A percentile compares a stretch with the other conserved stretches of the same genome.
phyloP scores from a whole-genome alignment of 2,329 filamentous ascomycete genomes.

The Parastagonospora avenae region DNA sequence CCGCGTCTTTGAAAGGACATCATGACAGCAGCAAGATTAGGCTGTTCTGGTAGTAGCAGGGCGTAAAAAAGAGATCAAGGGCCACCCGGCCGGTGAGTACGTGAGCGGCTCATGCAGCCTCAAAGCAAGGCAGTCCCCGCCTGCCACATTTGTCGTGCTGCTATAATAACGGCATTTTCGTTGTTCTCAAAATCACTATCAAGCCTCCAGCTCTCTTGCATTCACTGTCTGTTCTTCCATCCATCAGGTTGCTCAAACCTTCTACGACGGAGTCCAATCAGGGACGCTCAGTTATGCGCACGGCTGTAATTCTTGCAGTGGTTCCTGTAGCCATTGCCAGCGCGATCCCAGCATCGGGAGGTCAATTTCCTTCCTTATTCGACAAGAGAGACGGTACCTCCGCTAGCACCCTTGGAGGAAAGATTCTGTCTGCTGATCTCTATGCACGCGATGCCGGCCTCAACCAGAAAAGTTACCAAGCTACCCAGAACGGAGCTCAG shows the following conservation, averaged over 20 bases:
- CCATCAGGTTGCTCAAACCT: constrained; percentile 2
- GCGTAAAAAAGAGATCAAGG: not conserved
- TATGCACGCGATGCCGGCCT: constrained; percentile 28
- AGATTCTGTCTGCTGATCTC: constrained; percentile 26
- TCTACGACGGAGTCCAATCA: constrained; percentile 5
- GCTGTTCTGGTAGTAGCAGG: not conserved
- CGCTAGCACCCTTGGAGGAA: constrained; percentile 13
- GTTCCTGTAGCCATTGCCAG: constrained; percentile 13
- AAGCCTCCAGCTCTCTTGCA: constrained; percentile 7
- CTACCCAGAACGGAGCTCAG: constrained; percentile 21
- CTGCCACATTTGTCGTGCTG: constrained; percentile 9
- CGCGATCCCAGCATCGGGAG: constrained; percentile 18
- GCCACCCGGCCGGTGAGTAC: constrained; percentile 8
- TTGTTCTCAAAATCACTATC: constrained; percentile 11
- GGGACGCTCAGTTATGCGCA: constrained; percentile 17
- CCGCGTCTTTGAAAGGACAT: too few species aligned
- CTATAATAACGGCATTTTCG: constrained; percentile 11
- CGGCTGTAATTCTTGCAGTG: constrained; percentile 17
- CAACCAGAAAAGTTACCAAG: constrained; percentile 35
- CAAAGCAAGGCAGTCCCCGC: constrained; percentile 9
- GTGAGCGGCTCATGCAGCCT: constrained; percentile 16
- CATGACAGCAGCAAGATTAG: not conserved
- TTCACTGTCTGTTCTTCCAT: not conserved
- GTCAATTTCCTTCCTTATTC: constrained; percentile 10
- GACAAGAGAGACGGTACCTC: constrained; percentile 23